Percentiles rank a stretch among this genome's conserved stretches.
Conservation (phyloP, 257 asterid genomes). For the Buddleja alternifolia region DNA sequence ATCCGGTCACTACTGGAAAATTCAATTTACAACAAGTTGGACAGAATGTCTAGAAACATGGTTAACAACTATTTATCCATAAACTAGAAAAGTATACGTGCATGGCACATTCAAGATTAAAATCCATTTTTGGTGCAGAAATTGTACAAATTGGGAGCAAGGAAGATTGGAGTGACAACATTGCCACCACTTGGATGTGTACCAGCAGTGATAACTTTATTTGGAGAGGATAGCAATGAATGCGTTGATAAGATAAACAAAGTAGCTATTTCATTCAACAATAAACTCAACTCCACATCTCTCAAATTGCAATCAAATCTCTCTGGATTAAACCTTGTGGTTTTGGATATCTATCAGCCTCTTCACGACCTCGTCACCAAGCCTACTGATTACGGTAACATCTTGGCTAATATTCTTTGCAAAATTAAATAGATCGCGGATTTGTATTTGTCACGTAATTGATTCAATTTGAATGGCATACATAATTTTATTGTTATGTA, state of each 20-base stretch:
- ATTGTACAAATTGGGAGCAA: conserved; percentile 70
- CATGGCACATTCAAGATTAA: too few relatives aligned
- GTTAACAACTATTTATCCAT: too few relatives aligned
- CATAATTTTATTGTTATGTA: too few relatives aligned
- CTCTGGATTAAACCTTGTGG: conserved; percentile 62
- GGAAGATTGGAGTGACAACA: conserved; percentile 86
- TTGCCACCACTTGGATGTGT: conserved; percentile 86
- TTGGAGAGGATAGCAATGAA: conserved; percentile 66
- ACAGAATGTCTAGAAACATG: too few relatives aligned
- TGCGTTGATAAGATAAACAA: conserved; percentile 67
- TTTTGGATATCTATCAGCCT: conserved; percentile 77
- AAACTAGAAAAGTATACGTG: too few relatives aligned
- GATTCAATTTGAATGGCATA: too few relatives aligned
- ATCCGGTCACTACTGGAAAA: too few relatives aligned
- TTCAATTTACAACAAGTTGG: too few relatives aligned
- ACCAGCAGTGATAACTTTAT: conserved; percentile 77
- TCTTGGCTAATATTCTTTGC: too few relatives aligned
- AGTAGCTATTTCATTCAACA: conserved; percentile 74
- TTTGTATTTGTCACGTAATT: too few relatives aligned
- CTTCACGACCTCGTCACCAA: conserved; percentile 63
- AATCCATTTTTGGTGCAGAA: conserved; percentile 23
- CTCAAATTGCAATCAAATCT: conserved; percentile 53
- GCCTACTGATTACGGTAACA: conserved; percentile 65
- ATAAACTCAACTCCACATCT: conserved; percentile 70
- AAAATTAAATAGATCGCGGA: too few relatives aligned